Percentiles rank a stretch among this genome's conserved stretches.
phyloP scores from a whole-genome alignment of 1,284 basidiomycete species.

The Singerocomus rubriflavus region DNA sequence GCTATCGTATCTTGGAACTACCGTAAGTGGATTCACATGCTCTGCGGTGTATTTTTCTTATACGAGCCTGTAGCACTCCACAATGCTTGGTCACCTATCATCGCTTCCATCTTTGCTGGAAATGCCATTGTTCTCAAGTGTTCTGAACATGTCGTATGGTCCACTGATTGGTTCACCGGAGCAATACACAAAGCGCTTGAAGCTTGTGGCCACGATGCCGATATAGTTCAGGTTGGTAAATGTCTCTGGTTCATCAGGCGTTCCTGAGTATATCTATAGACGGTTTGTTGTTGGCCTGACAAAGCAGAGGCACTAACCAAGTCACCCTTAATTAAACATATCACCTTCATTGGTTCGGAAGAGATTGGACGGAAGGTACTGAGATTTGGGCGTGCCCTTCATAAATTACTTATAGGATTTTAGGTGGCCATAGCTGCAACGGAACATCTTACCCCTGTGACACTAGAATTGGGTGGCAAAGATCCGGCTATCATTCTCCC shows the following conservation, averaged over 20 bases:
- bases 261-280: conserved; percentile 37
- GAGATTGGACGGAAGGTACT: conserved; percentile 78
- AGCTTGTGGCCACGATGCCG: conserved; percentile 74
- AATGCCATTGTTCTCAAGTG: conserved; percentile 93
- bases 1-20: conserved; percentile 96
- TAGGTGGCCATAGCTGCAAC: conserved; percentile 83
- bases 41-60: conserved; percentile 2
- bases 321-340: conserved; percentile 78
- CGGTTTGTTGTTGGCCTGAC: conserved; percentile 87
- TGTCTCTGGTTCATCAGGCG: neutral
- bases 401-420: conserved; percentile 5
- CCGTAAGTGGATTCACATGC: conserved; percentile 46
- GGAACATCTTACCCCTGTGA: conserved; percentile 83
- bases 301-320: conserved; percentile 80
- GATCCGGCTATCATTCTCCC: conserved; percentile 78
- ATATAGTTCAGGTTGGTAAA: conserved; percentile 70
- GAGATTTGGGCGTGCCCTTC: neutral
- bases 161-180: conserved; percentile 76
- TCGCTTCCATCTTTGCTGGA: conserved; percentile 87
- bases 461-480: conserved; percentile 87
- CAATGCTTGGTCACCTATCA: conserved; percentile 90
- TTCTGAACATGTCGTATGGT: conserved; percentile 91
- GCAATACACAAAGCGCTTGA: conserved; percentile 73
- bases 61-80: conserved; percentile 63
- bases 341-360: conserved; percentile 93